Conservation (phyloP, 345 rosid species). For the Carallia pectinifolia region DNA sequence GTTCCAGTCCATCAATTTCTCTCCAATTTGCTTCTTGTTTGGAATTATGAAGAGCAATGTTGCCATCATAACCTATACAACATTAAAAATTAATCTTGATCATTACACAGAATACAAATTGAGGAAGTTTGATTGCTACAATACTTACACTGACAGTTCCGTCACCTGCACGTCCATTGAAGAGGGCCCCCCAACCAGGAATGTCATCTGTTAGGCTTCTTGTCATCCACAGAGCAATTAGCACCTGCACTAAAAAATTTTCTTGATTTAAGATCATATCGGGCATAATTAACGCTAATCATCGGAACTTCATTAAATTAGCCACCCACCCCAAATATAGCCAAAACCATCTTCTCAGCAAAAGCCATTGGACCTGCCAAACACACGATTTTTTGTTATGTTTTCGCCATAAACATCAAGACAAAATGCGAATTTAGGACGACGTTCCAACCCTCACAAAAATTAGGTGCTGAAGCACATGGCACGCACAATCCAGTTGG, state of each 20-base stretch:
- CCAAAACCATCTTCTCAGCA: slow-evolving; percentile 80
- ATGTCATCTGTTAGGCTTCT: slow-evolving; percentile 82
- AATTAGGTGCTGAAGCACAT: background rate
- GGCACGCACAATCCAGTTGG: background rate
- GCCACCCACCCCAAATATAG: slow-evolving; percentile 58
- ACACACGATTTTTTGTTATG: too few species aligned
- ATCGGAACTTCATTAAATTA: background rate
- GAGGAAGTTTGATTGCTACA: too few species aligned
- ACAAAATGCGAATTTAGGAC: background rate
- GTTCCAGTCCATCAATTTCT: slow-evolving; percentile 88
- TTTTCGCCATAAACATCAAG: background rate
- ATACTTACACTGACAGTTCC: slow-evolving; percentile 80
- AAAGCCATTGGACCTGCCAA: slow-evolving; percentile 76
- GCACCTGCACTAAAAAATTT: slow-evolving; percentile 33
- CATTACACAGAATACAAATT: too few species aligned
- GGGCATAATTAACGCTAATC: background rate
- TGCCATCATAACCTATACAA: slow-evolving; percentile 70
- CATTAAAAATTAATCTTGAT: too few species aligned
- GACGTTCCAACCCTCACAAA: too few species aligned
- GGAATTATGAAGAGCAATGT: slow-evolving; percentile 87
- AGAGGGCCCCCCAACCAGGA: slow-evolving; percentile 88
- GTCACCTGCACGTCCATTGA: slow-evolving; percentile 72
- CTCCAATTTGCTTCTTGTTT: slow-evolving; percentile 71
- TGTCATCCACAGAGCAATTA: slow-evolving; percentile 83
- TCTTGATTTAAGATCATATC: background rate